Evolutionary conservation across 164 flowering plant genomes (phyloP), one percentile per base, ranked within the genome.

Genomic region (Annona cherimola): DNA sequence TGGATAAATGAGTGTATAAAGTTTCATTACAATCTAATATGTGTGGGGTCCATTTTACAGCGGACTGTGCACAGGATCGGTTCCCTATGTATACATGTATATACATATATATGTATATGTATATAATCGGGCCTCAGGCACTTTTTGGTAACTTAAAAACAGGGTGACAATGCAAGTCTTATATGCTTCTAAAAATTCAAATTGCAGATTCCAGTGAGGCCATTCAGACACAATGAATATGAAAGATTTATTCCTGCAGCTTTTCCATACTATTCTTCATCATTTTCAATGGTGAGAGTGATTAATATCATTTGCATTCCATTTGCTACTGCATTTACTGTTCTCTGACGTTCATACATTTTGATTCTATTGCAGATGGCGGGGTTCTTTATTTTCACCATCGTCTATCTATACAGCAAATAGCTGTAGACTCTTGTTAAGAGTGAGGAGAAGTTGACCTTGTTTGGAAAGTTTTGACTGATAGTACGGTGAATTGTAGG

Each of bases 171-270:
- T n/a, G n/a, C n/a, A n/a, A n/a, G n/a, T n/a, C n/a, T n/a, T n/a
- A 8, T 11, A 11, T 50, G 14, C 57, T 11, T 0, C 6, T 16
- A 2, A 50, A 50, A 8, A 50, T 50, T 50, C 57, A 50, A 68
- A 64, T 74, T 84, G 81, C 94, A 96, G 99, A 93, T 93, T 80
- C 99, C 98, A 12, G 99, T 96, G 20, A 83, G 97, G 42, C 99
- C 98, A 35, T 96, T 84, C 83, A 89, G 87, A 81, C 99, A 96
- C 86, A 89, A 96, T 69, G 99, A 96, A 81, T 96, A 90, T 50
- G 99, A 96, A 73, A 88, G 99, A 76, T 96, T 96, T 75, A 87
- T 96, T 57, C 81, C 97, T 1, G 75, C 98, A 35, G 99, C 99
- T 64, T 93, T 81, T 73, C 98, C 98, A 16, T 96, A 96, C 76